Conservation (phyloP, 2,329 filamentous ascomycete species). For the Myrmaecium sp. region DNA sequence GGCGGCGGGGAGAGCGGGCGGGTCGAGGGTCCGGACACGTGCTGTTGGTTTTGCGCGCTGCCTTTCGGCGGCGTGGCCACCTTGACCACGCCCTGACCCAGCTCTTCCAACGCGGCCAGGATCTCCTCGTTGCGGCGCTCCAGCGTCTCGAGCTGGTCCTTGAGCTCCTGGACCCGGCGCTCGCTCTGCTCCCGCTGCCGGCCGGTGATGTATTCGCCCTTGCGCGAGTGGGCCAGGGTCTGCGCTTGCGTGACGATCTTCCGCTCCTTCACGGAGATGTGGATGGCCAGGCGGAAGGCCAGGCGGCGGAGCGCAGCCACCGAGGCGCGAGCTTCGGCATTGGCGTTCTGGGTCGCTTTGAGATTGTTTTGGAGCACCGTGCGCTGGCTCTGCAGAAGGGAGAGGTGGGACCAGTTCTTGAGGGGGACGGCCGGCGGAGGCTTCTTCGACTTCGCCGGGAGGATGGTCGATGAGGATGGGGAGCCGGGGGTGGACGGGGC, state of each 20-base stretch:
- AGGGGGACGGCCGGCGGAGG: no score
- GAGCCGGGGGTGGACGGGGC: no score
- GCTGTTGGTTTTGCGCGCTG: no score
- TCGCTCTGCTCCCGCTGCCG: slow-evolving; percentile 14
- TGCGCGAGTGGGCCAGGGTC: slow-evolving; percentile 15
- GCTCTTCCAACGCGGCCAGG: slow-evolving; percentile 18
- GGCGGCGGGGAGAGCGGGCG: slow-evolving; percentile 17
- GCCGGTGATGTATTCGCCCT: slow-evolving; percentile 14
- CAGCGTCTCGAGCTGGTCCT: slow-evolving; percentile 14
- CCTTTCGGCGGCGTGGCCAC: no score
- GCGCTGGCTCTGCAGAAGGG: slow-evolving; percentile 18
- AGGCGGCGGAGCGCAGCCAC: slow-evolving; percentile 18
- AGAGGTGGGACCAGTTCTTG: no score
- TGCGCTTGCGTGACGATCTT: slow-evolving; percentile 17
- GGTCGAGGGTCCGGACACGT: no score
- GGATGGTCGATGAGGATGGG: no score
- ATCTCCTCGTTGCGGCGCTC: slow-evolving; percentile 21
- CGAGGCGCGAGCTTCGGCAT: slow-evolving; percentile 17
- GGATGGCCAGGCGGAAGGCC: slow-evolving; percentile 21
- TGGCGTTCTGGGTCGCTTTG: slow-evolving; percentile 16
- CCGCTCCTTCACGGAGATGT: slow-evolving; percentile 22
- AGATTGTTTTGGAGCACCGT: slow-evolving; percentile 16
- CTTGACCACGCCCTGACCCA: no score
- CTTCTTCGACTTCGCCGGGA: no score
- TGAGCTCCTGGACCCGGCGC: slow-evolving; percentile 14